Base-by-base conservation (phyloP, 352 stramenopile species). In the Pythium vanterpoolii region DNA sequence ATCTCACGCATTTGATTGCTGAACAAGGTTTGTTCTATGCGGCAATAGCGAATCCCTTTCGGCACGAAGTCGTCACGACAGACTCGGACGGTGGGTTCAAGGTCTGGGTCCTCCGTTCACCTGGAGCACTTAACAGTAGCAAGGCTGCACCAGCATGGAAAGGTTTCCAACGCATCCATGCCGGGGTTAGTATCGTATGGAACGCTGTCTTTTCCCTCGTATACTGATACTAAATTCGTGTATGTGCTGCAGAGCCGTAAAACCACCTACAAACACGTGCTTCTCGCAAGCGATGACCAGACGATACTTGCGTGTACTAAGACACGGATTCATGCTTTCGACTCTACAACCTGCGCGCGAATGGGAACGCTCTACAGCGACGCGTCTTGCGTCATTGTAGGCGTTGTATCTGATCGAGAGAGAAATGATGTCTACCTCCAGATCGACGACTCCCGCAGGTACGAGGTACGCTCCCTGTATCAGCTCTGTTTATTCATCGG, bases 41-140 rank as follows among this genome's bases (percentile, higher is more conserved):
- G 33, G 54, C 61, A 1, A 49, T 80, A n/a, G 56, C 49, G 8
- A 87, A 87, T 64, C n/a, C 62, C 9, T 31, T 60, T 39, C 72
- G 77, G 28, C 63, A 66, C 27, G 75, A 85, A 43, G 46, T 85
- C 26, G 66, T 85, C 52, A 83, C 77, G 28, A 59, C 71, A 5
- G 77, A 87, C 45, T 70, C 74, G 2, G 69, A 81, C 13, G 77
- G 77, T 23, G 74, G 77, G 5, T 60, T 85, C n/a, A 83, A 82
- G 53, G 71, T 81, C 3, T 87, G 77, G 74, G 66, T 64, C 19
- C 44, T 85, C 5, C 71, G 74, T 8, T 57, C 69, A 4, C 54
- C 69, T 5, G 40, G 60, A n/a, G 16, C 33, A n/a, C 1, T 5
- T 24, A 23, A 28, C 30, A 48, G 36, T 31, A 27, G 2, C 9